Evolutionary conservation across 2,329 filamentous ascomycete genomes (phyloP).

Genomic region (Xylaria sp.): DNA sequence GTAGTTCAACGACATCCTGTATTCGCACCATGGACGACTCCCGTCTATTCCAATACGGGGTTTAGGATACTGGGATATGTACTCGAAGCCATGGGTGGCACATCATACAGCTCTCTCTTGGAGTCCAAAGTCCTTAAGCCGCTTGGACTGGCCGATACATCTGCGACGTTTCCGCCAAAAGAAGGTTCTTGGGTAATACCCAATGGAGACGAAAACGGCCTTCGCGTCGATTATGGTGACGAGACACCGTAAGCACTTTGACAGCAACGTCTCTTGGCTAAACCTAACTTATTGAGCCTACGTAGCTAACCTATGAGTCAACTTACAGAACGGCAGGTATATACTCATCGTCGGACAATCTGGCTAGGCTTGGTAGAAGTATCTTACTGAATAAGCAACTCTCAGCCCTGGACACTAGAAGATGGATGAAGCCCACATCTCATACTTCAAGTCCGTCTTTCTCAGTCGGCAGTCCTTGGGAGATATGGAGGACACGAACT

Average conservation of each 20-base stretch:
- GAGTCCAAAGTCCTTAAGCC: constrained; percentile 21
- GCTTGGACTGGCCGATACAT: constrained; percentile 20
- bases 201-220: constrained; percentile 11
- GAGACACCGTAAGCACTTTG: constrained; percentile 24
- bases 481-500: constrained; percentile 29
- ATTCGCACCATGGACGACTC: constrained; percentile 23
- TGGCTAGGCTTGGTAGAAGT: constrained; percentile 14
- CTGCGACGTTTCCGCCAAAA: constrained; percentile 1
- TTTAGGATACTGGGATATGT: constrained; percentile 30
- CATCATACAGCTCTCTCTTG: constrained; percentile 16
- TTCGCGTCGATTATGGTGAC: constrained; percentile 19
- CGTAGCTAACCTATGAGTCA: constrained; percentile 14
- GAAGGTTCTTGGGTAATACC: constrained; percentile 30
- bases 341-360: constrained; percentile 25
- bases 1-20: constrained; percentile 21
- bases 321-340: constrained; percentile 18
- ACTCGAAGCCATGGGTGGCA: constrained; percentile 22
- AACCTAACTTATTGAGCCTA: not conserved
- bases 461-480: constrained; percentile 29
- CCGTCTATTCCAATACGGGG: constrained; percentile 28
- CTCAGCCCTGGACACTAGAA: constrained; percentile 21
- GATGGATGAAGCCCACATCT: constrained; percentile 25
- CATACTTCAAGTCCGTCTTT: constrained; percentile 22
- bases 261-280: too few relatives aligned
- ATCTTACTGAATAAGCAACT: constrained; percentile 32